These are phyloP conservation scores for Filosporella fistucella DNA, from an alignment of 495 filamentous ascomycete genomes.

Conservation along the genomic window DNA sequence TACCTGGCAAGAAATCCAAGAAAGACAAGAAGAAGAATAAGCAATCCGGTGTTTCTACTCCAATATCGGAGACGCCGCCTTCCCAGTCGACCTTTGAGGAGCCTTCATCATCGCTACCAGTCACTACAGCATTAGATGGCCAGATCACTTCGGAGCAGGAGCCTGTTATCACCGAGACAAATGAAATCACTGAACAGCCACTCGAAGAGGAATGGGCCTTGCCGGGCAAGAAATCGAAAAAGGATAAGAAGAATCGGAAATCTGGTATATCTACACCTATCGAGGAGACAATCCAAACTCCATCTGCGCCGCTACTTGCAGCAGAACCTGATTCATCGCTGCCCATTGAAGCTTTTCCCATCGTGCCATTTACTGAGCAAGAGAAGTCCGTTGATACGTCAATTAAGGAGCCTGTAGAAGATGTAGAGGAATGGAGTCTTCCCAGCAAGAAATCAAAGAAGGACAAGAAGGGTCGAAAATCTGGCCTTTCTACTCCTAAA, in stretches of 20 bases:
- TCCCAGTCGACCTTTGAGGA: too few relatives aligned
- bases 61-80: not conserved
- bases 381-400: not conserved
- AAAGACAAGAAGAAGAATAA: slow-evolving; percentile 23
- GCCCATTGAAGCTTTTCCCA: too few relatives aligned
- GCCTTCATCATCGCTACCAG: not conserved
- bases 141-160: not conserved
- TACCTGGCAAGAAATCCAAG: slow-evolving; percentile 17
- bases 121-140: too few relatives aligned
- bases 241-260: slow-evolving; percentile 19
- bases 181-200: not conserved
- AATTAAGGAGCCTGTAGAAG: slow-evolving; percentile 1
- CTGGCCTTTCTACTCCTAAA: slow-evolving; percentile 10
- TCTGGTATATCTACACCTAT: slow-evolving; percentile 10
- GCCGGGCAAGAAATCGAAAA: slow-evolving; percentile 19
- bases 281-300: not conserved
- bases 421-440: not conserved
- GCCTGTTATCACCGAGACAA: not conserved
- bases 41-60: slow-evolving; percentile 1
- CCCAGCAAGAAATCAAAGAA: slow-evolving; percentile 28
- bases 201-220: slow-evolving; percentile 7
- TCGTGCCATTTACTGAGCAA: too few relatives aligned
- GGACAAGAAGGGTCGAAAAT: slow-evolving; percentile 24
- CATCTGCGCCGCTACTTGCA: too few relatives aligned
- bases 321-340: too few relatives aligned